phyloP scores from a whole-genome alignment of 352 stramenopile genomes.

The Phytophthora kernoviae region DNA sequence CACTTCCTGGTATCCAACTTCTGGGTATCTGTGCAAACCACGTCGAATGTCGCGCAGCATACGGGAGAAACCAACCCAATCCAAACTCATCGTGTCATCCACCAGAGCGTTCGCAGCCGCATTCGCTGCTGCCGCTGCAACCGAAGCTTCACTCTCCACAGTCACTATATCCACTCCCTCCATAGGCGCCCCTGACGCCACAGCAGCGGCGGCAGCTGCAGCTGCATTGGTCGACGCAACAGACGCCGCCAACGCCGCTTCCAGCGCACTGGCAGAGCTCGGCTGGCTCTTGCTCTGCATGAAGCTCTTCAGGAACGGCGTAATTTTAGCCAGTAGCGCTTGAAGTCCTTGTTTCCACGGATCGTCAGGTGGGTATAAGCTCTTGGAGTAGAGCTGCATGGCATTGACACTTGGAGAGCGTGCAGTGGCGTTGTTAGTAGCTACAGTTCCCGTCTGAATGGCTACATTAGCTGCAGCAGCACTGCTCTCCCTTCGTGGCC shows the following conservation, averaged over 20 bases:
- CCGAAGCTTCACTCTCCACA: constrained; percentile 4
- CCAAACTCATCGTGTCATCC: constrained; percentile 26
- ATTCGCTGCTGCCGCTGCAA: constrained; percentile 1
- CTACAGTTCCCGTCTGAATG: background rate
- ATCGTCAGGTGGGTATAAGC: constrained; percentile 65
- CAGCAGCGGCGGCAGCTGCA: background rate
- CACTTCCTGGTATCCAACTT: constrained; percentile 92
- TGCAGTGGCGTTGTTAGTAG: background rate
- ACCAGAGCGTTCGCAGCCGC: constrained; percentile 2
- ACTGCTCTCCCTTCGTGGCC: background rate
- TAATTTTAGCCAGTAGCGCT: constrained; percentile 51
- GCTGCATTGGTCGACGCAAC: constrained; percentile 10
- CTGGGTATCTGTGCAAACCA: constrained; percentile 89
- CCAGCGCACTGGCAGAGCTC: constrained; percentile 13
- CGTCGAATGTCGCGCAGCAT: constrained; percentile 83
- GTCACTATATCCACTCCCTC: background rate
- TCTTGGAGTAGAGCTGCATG: constrained; percentile 31
- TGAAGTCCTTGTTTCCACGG: constrained; percentile 73
- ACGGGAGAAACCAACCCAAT: constrained; percentile 74
- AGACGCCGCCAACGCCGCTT: constrained; percentile 16
- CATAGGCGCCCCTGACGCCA: background rate
- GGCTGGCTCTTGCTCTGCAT: constrained; percentile 30
- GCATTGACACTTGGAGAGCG: background rate
- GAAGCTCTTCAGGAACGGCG: constrained; percentile 72
- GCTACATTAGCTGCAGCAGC: background rate